Conservation (phyloP, 495 filamentous ascomycete genomes). For the Penicillium ucsense region DNA sequence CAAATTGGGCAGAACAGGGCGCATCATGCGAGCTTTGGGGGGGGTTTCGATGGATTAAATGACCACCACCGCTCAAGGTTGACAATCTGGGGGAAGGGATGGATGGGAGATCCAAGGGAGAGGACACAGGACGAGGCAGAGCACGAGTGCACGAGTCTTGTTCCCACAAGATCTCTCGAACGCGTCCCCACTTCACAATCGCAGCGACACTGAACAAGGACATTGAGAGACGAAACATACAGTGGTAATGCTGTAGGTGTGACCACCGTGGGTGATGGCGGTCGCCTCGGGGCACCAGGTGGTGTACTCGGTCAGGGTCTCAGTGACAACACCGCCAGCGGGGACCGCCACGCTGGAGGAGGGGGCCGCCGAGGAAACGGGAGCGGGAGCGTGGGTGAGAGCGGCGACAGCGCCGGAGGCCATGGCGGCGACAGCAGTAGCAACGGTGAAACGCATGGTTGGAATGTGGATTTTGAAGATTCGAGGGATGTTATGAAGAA, state of each 20-base stretch:
- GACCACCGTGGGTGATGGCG: slow-evolving; percentile 52
- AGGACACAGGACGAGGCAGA: no score
- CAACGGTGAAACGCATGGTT: slow-evolving; percentile 82
- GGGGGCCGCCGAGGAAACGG: no score
- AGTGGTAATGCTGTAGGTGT: slow-evolving; percentile 74
- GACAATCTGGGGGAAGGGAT: slow-evolving; percentile 8
- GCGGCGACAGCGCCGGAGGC: slow-evolving; percentile 45
- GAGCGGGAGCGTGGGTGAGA: no score
- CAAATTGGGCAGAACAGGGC: not conserved
- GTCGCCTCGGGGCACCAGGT: slow-evolving; percentile 82
- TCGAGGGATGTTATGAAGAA: slow-evolving; percentile 10
- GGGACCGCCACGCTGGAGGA: no score
- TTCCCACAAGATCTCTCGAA: not conserved
- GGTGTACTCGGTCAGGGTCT: slow-evolving; percentile 69
- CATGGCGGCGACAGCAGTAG: slow-evolving; percentile 55
- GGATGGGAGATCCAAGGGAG: slow-evolving; percentile 1
- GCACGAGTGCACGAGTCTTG: not conserved
- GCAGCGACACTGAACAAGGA: not conserved
- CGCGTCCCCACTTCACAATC: not conserved
- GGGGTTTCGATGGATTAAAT: no score
- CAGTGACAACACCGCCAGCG: slow-evolving; percentile 49
- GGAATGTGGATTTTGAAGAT: slow-evolving; percentile 14
- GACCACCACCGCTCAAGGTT: slow-evolving; percentile 3
- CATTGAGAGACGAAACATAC: slow-evolving; percentile 29
- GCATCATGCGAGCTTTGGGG: not conserved